Percentiles rank a stretch among this genome's conserved stretches.
These are phyloP conservation scores for Uronychia binucleata DNA, from an alignment of 73 alveolate genomes.

Conservation along the genomic window DNA sequence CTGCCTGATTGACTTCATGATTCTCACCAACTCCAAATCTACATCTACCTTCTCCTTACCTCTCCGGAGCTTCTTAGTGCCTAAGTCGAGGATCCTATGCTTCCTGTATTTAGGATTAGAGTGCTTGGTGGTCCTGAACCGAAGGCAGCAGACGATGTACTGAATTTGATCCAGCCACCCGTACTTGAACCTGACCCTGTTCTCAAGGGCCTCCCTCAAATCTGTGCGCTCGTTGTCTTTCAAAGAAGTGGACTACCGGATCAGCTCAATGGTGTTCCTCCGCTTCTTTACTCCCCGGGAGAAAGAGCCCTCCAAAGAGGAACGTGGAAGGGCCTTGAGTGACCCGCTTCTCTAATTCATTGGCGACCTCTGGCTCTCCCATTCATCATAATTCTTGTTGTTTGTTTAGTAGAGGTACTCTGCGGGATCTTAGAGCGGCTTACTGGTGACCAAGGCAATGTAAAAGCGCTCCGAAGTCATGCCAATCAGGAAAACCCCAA, in stretches of 20 bases:
- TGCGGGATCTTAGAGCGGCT: not conserved
- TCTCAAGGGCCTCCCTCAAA: not conserved
- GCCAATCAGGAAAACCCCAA: slow-evolving; percentile 25
- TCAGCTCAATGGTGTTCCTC: not conserved
- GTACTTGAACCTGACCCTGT: not conserved
- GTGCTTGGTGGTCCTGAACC: not conserved
- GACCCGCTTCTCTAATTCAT: not conserved
- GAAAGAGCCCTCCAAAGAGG: not conserved
- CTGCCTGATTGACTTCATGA: not conserved
- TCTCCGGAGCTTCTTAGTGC: not conserved
- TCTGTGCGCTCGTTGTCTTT: not conserved
- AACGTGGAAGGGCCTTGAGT: not conserved
- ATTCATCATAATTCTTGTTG: not conserved
- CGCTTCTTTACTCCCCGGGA: not conserved
- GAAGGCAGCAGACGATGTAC: not conserved
- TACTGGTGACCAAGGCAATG: slow-evolving; percentile 21
- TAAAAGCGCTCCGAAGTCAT: slow-evolving; percentile 30
- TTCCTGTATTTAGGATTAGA: not conserved
- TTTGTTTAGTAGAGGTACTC: not conserved
- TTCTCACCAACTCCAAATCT: not conserved
- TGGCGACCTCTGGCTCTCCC: not conserved
- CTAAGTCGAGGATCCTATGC: too few species aligned
- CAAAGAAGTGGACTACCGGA: not conserved
- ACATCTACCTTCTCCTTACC: not conserved
- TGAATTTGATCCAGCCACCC: not conserved